Evolutionary conservation across 306 rosid genomes (phyloP).

Genomic region (Myrica gale): DNA sequence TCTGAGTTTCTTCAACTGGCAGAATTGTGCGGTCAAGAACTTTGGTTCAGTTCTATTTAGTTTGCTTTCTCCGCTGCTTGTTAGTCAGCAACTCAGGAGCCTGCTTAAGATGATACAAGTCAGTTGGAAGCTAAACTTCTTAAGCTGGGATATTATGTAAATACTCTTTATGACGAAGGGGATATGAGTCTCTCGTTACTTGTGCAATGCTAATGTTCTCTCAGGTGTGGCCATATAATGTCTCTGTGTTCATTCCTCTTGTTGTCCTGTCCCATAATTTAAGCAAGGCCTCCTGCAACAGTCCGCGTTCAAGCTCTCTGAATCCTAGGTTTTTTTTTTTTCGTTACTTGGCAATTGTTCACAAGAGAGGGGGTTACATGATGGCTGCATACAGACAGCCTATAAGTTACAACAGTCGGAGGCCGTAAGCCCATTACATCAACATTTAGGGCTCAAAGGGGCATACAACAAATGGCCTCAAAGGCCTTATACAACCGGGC

Average conservation of each 20-base stretch:
- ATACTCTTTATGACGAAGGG: neutral
- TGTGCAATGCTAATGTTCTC: neutral
- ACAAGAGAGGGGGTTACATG: too few species aligned
- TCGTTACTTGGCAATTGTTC: too few species aligned
- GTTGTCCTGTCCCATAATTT: too few species aligned
- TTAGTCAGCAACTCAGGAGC: neutral
- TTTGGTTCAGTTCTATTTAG: conserved; percentile 3
- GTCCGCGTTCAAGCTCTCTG: too few species aligned
- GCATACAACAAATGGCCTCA: too few species aligned
- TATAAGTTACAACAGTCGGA: too few species aligned
- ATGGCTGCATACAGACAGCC: too few species aligned
- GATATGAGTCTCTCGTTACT: neutral
- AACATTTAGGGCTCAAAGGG: too few species aligned
- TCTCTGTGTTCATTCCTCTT: neutral
- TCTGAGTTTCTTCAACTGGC: conserved; percentile 15
- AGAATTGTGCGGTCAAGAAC: conserved; percentile 26
- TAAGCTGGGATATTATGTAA: neutral
- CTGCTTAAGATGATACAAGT: neutral
- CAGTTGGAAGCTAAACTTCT: neutral
- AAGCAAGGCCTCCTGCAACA: too few species aligned
- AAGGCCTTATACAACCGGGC: too few species aligned
- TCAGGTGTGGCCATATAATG: neutral
- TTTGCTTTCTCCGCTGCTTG: neutral
- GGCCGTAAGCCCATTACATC: too few species aligned
- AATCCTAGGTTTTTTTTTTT: too few species aligned